Conservation (phyloP, 305 asterid species). For the Plantago lanceolata region DNA sequence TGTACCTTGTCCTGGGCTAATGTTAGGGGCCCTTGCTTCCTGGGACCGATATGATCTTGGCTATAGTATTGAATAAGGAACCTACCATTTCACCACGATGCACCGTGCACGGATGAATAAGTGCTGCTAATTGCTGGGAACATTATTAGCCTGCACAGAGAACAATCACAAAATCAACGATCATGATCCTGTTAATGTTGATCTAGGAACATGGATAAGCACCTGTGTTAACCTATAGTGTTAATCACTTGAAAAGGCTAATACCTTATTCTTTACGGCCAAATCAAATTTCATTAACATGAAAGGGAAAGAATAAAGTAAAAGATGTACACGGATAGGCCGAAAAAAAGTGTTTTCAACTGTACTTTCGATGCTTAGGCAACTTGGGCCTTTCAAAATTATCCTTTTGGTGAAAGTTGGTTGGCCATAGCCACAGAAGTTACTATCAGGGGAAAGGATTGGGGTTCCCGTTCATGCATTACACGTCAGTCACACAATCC, state of each 20-base stretch:
- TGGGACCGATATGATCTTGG: neutral
- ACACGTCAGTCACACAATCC: conserved; percentile 33
- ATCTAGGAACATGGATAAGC: neutral
- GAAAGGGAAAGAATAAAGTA: conserved; percentile 23
- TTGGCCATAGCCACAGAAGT: conserved; percentile 33
- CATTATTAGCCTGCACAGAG: neutral
- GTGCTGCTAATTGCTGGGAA: neutral
- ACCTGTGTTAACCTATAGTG: neutral
- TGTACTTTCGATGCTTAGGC: conserved; percentile 22
- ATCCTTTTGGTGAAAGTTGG: conserved; percentile 29
- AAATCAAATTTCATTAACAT: conserved; percentile 15
- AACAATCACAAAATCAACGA: neutral
- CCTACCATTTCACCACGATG: neutral
- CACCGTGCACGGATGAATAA: neutral
- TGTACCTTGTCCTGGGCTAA: neutral
- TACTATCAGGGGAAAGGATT: conserved; percentile 27
- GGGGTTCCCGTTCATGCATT: conserved; percentile 29
- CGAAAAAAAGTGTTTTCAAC: conserved; percentile 16
- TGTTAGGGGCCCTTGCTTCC: neutral
- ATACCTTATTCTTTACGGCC: conserved; percentile 2
- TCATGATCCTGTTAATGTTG: neutral
- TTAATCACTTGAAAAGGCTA: conserved; percentile 8
- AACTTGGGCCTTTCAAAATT: conserved; percentile 14
- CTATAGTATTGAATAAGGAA: neutral
- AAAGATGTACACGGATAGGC: conserved; percentile 17